Evolutionary conservation across 2,329 filamentous ascomycete genomes (phyloP), one percentile per base, ranked within the genome.

Genomic region (Drechslera avenae): DNA sequence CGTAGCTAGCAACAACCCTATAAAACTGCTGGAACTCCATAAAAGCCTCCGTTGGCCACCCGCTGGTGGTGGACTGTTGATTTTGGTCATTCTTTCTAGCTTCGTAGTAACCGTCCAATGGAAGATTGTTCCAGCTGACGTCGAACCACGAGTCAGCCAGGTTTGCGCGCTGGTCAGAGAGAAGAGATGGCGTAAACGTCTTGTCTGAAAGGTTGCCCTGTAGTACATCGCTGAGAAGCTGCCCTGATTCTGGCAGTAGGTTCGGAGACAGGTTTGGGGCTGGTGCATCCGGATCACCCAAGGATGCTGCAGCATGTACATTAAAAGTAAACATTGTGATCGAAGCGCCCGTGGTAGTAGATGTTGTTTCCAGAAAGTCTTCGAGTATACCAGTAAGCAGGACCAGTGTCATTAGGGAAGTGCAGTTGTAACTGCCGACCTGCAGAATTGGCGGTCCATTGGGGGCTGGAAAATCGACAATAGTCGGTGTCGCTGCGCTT

Each of bases 41-140:
- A 57, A 79, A 85, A 16, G 78, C 76, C 57, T 83, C 80, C n/a
- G 79, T 81, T 0, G 86, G 86, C 86, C 86, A 88, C 9, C 86
- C 86, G 68, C 85, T 78, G 1, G 75, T 64, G 0, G 84, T 86
- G 16, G 75, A 76, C 2, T 64, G 35, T 6, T 69, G 73, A 14
- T 76, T 74, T 3, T 69, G 59, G 9, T 59, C 39, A 33, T 73
- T 59, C 21, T 68, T 62, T 7, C 77, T 63, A 1, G 75, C 73
- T 5, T 72, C 73, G 50, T 83, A 85, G 59, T 86, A 88, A 18
- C 78, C 76, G 3, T 69, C 57, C 16, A 79, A 73, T 1, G 83
- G 82, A 31, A 75, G 73, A 42, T 78, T 76, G 4, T 61, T 52
- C 52, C 50, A 39, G 52, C 65, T 26, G 62, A 68, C 14, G 63